Conservation (phyloP, 1,284 basidiomycete genomes). For the Ustilago trichophora region DNA sequence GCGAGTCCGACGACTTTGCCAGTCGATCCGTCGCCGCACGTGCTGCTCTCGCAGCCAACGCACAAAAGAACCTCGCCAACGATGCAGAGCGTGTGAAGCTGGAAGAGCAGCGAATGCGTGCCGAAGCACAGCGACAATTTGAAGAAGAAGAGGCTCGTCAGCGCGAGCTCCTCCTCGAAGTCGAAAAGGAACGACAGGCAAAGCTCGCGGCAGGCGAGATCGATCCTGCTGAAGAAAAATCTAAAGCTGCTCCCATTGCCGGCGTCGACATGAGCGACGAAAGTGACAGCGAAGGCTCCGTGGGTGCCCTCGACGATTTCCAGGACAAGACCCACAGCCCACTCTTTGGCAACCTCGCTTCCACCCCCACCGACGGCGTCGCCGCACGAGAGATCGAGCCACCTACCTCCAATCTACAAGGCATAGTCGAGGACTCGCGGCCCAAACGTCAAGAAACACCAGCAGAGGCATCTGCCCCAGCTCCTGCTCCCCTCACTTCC, state of each 20-base stretch:
- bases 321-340: constrained; percentile 58
- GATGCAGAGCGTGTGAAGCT: constrained; percentile 46
- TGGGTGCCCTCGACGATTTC: constrained; percentile 38
- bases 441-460: constrained; percentile 8
- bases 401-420: constrained; percentile 21
- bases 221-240: constrained; percentile 26
- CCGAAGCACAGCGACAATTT: constrained; percentile 50
- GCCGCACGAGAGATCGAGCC: constrained; percentile 34
- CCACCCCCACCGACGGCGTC: constrained; percentile 20
- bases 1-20: constrained; percentile 52
- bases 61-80: constrained; percentile 54
- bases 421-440: constrained; percentile 28
- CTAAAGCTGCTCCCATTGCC: constrained; percentile 55
- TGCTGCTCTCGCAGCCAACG: constrained; percentile 63
- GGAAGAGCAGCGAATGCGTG: constrained; percentile 48
- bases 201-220: constrained; percentile 48
- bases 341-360: constrained; percentile 47
- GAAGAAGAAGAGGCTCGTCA: constrained; percentile 59
- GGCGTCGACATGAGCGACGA: constrained; percentile 65
- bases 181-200: constrained; percentile 50
- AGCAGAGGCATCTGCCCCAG: constrained; percentile 11
- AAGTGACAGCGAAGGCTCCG: constrained; percentile 58
- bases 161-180: constrained; percentile 46
- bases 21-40: constrained; percentile 52
- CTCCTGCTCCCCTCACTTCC: constrained; percentile 20